Evolutionary conservation across 352 stramenopile species (phyloP), one percentile per base, ranked within the genome.

Genomic region (Pythium rishiriense): DNA sequence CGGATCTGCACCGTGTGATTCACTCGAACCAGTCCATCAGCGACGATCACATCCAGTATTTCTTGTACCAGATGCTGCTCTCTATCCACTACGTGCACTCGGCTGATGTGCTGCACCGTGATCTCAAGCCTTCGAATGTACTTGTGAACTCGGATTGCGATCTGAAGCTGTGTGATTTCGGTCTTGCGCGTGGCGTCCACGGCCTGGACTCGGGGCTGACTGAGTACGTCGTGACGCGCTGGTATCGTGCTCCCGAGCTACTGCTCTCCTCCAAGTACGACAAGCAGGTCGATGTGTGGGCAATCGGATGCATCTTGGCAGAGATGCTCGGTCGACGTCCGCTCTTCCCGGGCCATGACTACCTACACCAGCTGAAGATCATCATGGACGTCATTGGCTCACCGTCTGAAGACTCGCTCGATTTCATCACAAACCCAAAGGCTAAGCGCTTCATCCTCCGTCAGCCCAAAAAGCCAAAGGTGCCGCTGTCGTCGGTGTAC

Each of bases 1-100:
- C 76, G 50, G 89, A 97, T 65, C 72, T 98, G 31, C 83, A 97
- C 65, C 82, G 87, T 55, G 96, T 98, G 71, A 98, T 98, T 61
- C 88, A 79, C 67, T 93, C 83, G 46, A 88, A 84, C 51, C 83
- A 95, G 66, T 80, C 78, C 22, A 85, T 97, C 33, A 93, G 84
- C 24, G 88, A 96, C 62, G 85, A 83, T 28, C 88, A 97, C 50
- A 89, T 95, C 54, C 88, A 95, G 70, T 97, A 95, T 64, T 96
- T 96, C 63, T 64, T 96, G 55, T 96, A 96, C 68, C 88, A 97
- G 66, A 87, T 97, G 52, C 78, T 99, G 14, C 85, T 94, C 28
- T 96, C 96, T 5, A 90, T 99, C 50, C 98, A 99, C 74, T 99
- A 98, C 64, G 97, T 99, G 69, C 97, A 99, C 84, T 98, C 92